Evolutionary conservation across 2,329 filamentous ascomycete species (phyloP).

Genomic region (Thielaviopsis musarum): DNA sequence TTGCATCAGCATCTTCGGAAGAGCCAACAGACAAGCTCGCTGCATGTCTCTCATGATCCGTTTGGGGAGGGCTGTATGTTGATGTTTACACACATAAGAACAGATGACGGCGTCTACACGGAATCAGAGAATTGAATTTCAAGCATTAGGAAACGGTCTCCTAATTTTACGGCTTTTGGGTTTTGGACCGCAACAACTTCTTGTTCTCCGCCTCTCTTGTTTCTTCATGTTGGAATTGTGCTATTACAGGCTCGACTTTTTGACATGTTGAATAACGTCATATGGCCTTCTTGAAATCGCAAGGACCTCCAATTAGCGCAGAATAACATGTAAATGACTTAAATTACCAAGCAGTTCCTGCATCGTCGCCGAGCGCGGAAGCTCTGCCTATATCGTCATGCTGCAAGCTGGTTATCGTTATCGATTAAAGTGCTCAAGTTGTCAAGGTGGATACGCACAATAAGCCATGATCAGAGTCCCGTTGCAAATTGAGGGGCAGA

Average conservation of each 20-base stretch:
- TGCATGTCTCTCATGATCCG: slow-evolving; percentile 40
- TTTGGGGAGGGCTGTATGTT: slow-evolving; percentile 48
- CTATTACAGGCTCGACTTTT: neutral
- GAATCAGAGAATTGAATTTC: slow-evolving; percentile 30
- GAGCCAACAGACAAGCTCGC: slow-evolving; percentile 34
- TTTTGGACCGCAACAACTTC: slow-evolving; percentile 8
- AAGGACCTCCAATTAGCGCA: neutral
- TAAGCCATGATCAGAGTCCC: neutral
- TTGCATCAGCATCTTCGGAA: slow-evolving; percentile 26
- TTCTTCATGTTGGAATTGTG: neutral
- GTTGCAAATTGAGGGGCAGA: neutral
- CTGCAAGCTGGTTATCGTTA: neutral
- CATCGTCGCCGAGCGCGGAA: neutral
- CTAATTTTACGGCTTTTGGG: slow-evolving; percentile 12
- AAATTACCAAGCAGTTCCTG: neutral
- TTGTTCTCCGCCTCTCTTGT: neutral
- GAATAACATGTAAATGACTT: neutral
- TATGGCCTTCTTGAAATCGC: neutral
- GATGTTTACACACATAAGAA: slow-evolving; percentile 29
- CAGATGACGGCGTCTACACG: slow-evolving; percentile 49
- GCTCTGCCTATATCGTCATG: neutral
- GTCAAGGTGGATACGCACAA: neutral
- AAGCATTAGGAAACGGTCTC: slow-evolving; percentile 13
- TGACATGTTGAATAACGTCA: neutral
- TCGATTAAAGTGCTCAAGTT: neutral